Evolutionary conservation across 1,139 yeast genomes (phyloP).

Genomic region (Nakaseomyces kungkrabaensis): DNA sequence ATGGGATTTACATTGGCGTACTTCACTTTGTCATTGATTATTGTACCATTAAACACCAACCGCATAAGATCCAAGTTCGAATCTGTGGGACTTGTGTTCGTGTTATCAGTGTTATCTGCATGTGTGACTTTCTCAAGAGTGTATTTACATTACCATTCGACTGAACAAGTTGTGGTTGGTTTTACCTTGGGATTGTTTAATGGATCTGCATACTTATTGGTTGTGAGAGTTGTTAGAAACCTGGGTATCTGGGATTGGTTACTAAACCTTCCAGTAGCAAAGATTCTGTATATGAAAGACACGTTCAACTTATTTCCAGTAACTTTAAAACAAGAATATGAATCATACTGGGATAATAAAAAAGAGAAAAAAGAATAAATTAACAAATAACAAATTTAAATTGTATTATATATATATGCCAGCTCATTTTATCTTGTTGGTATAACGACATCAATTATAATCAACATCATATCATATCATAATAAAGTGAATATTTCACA

Average conservation of each 20-base stretch:
- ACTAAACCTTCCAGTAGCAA: conserved; percentile 39
- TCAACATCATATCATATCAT: too few relatives aligned
- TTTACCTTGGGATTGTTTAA: conserved; percentile 47
- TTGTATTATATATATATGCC: background rate
- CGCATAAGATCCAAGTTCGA: background rate
- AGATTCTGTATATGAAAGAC: conserved; percentile 47
- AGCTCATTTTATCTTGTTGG: too few relatives aligned
- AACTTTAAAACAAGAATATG: conserved; percentile 16
- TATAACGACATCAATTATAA: too few relatives aligned
- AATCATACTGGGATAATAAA: background rate
- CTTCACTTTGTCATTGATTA: conserved; percentile 33
- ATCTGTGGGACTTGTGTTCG: background rate
- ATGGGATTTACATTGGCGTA: conserved; percentile 79
- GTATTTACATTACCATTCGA: conserved; percentile 67
- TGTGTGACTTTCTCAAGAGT: conserved; percentile 68
- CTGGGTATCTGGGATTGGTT: conserved; percentile 53
- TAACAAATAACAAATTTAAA: background rate
- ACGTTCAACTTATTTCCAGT: conserved; percentile 37
- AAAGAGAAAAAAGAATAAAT: background rate
- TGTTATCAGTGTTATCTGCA: conserved; percentile 27
- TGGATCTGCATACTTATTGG: conserved; percentile 50
- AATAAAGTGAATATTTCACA: too few relatives aligned
- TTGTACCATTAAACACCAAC: background rate
- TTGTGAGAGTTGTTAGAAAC: conserved; percentile 45
- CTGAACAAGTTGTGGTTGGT: conserved; percentile 68